These are phyloP conservation scores for Selaginella moellendorffii DNA, from an alignment of 75 land plant genomes.

Conservation along the genomic window DNA sequence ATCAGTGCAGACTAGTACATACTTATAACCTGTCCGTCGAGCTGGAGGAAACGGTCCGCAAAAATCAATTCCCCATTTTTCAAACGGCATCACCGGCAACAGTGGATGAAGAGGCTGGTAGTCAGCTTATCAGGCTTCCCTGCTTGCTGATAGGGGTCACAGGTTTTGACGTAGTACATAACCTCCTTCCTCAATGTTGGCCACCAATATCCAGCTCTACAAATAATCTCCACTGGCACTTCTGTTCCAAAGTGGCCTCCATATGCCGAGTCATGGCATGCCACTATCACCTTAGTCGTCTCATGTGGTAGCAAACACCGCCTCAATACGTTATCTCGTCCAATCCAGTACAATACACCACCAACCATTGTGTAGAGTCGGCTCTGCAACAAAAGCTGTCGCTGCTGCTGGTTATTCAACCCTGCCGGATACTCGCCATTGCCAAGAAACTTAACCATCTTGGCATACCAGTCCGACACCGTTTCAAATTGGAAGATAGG, in stretches of 20 bases:
- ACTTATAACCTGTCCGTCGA: not conserved
- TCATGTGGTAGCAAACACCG: not conserved
- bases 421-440: not conserved
- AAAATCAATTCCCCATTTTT: slow-evolving; percentile 7
- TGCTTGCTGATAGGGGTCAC: not conserved
- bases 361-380: not conserved
- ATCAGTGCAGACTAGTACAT: not conserved
- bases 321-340: not conserved
- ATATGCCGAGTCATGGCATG: not conserved
- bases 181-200: not conserved
- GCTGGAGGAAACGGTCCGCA: not conserved
- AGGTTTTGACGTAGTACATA: not conserved
- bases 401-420: not conserved
- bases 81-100: not conserved
- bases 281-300: no score
- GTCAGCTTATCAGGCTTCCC: not conserved
- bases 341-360: not conserved
- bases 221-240: no score
- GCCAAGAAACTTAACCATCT: not conserved
- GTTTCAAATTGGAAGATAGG: not conserved
- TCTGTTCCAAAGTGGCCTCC: slow-evolving; percentile 9
- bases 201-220: not conserved
- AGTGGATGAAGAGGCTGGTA: not conserved
- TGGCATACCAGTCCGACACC: not conserved
- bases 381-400: not conserved